Evolutionary conservation across 2,329 filamentous ascomycete genomes (phyloP).

Genomic region (Aureobasidium sp.): DNA sequence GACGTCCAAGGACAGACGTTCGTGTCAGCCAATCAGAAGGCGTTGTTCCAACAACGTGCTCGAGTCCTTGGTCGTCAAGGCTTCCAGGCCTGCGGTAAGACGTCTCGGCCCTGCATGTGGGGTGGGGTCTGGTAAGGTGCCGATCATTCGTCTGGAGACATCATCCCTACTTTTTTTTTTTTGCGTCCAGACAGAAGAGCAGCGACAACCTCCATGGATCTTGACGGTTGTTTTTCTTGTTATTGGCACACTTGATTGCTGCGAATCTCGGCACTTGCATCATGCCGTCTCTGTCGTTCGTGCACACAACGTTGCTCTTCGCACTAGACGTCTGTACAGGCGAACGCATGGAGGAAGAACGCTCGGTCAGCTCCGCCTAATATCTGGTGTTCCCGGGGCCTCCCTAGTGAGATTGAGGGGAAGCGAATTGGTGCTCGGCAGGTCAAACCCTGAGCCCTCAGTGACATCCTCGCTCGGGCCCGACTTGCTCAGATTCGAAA

Average conservation of each 20-base stretch:
- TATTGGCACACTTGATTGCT: neutral
- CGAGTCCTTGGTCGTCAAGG: slow-evolving; percentile 5
- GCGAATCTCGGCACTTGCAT: neutral
- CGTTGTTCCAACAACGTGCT: slow-evolving; percentile 5
- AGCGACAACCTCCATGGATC: neutral
- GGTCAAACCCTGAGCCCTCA: neutral
- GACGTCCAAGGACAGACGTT: neutral
- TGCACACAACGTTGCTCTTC: neutral
- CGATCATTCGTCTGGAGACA: slow-evolving; percentile 3
- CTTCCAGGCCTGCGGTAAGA: slow-evolving; percentile 12
- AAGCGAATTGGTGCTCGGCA: neutral
- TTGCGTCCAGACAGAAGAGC: slow-evolving; percentile 1
- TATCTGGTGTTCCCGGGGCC: neutral
- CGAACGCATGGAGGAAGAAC: slow-evolving; percentile 3
- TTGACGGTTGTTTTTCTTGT: neutral
- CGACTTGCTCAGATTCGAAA: neutral
- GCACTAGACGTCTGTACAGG: neutral
- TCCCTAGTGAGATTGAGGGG: slow-evolving; percentile 12
- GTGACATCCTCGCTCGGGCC: slow-evolving; percentile 3
- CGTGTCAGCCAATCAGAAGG: neutral
- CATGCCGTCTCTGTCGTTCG: neutral
- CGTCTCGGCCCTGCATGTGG: slow-evolving; percentile 15
- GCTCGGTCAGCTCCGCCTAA: slow-evolving; percentile 10
- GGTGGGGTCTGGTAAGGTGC: neutral
- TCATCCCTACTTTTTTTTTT: slow-evolving; percentile 13